Base-by-base conservation (phyloP, 352 stramenopile species). In the Globisporangium uncinulatum region DNA sequence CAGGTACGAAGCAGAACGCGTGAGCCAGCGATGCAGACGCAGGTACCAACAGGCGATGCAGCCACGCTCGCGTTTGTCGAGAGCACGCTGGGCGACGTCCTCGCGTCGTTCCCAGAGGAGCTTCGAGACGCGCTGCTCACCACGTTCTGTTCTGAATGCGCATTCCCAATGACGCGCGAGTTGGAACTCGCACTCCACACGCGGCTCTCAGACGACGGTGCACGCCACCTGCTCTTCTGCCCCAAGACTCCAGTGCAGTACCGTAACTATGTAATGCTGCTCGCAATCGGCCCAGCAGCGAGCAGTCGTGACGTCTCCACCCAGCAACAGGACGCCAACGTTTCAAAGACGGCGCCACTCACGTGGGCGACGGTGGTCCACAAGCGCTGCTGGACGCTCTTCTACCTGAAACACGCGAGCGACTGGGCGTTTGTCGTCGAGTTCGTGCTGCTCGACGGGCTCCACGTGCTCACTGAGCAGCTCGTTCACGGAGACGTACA, bases 391-490 rank as follows among this genome's bases (percentile, higher is more conserved):
- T 56, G 70, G 36, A 68, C 68, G 47, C 62, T 76, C 37, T 73
- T 76, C 39, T 79, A 73, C 57, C 47, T 79, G 21, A 65, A 73
- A 39, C 71, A 79, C 42, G 68, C 60, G n/a, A 62, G 54, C 21
- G 65, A 70, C 37, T 79, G 68, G 71, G 45, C 60, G 4, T 52
- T 79, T 6, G 62, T 68, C 7, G 53, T 62, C 31, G 68, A 79
- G 47, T 79, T 79, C 34, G 29, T 72, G 20, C 39, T 69, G 20
- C 59, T 61, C 8, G 65, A 65, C 17, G 71, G 68, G 0, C 56
- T 79, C 7, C 42, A 68, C n/a, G 52, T 66, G 39, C 68, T 79
- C 49, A 65, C 64, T 15, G 43, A 65, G 29, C 55, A 69, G 24
- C 66, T 74, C 42, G 37, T 66, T 9, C 59, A 76, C 24, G 32